Percentiles rank a stretch among this genome's conserved stretches.
phyloP scores from a whole-genome alignment of 2,329 filamentous ascomycete genomes.

The Trichophyton schoenleinii region DNA sequence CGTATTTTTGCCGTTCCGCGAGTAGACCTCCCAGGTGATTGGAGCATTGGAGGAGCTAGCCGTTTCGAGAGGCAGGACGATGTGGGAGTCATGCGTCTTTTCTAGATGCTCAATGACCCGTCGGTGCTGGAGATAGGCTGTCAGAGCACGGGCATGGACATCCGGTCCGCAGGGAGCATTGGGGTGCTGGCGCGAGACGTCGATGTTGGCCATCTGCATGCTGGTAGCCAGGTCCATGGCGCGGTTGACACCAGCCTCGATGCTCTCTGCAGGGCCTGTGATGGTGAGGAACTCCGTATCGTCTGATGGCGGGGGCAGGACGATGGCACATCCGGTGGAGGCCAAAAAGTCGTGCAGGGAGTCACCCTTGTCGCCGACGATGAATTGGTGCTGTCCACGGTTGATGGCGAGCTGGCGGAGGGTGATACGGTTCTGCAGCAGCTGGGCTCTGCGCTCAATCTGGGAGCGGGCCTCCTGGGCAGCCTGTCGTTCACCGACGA shows the following conservation, averaged over 20 bases:
- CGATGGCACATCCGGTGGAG: slow-evolving; percentile 11
- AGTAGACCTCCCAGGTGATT: slow-evolving; percentile 78
- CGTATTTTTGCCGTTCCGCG: slow-evolving; percentile 67
- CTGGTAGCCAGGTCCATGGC: slow-evolving; percentile 79
- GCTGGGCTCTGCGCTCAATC: slow-evolving; percentile 64
- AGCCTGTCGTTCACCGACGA: slow-evolving; percentile 72
- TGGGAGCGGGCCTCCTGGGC: slow-evolving; percentile 68
- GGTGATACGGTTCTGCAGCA: slow-evolving; percentile 63
- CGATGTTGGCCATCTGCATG: slow-evolving; percentile 74
- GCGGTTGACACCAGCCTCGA: slow-evolving; percentile 64
- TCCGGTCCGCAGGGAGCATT: slow-evolving; percentile 60
- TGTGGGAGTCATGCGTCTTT: slow-evolving; percentile 67
- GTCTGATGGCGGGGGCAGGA: slow-evolving; percentile 10
- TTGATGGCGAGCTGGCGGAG: slow-evolving; percentile 72
- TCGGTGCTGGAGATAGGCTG: slow-evolving; percentile 73
- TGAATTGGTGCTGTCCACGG: slow-evolving; percentile 83
- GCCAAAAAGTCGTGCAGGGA: slow-evolving; percentile 73
- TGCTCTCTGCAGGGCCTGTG: slow-evolving; percentile 61
- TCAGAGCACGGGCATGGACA: slow-evolving; percentile 71
- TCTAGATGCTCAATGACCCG: slow-evolving; percentile 74
- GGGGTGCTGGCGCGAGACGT: slow-evolving; percentile 67
- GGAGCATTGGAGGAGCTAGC: slow-evolving; percentile 41
- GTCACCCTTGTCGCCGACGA: slow-evolving; percentile 71
- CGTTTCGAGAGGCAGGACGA: slow-evolving; percentile 61
- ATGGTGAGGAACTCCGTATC: slow-evolving; percentile 64